phyloP scores from a whole-genome alignment of 257 asterid genomes.

The Nicotiana attenuata region DNA sequence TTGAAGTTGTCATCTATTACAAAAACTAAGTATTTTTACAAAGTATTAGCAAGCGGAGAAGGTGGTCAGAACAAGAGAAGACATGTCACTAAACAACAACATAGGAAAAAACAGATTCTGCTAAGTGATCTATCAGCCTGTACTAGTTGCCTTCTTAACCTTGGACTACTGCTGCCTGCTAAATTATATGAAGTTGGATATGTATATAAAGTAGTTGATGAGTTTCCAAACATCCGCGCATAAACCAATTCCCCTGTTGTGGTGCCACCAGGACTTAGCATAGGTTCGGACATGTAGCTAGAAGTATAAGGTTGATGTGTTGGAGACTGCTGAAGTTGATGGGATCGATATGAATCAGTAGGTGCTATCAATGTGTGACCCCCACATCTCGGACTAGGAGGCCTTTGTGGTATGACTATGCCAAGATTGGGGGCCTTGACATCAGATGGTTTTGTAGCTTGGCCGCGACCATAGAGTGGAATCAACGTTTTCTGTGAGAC shows the following conservation, averaged over 20 bases:
- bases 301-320: background rate
- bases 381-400: conserved; percentile 37
- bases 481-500: conserved; percentile 46
- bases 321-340: conserved; percentile 22
- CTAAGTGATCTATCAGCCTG: conserved; percentile 51
- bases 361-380: background rate
- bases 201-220: conserved; percentile 31
- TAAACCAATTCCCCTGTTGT: conserved; percentile 48
- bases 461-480: conserved; percentile 67
- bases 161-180: conserved; percentile 35
- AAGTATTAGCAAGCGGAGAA: background rate
- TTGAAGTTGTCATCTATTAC: background rate
- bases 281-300: conserved; percentile 16
- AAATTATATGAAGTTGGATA: conserved; percentile 44
- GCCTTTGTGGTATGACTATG: conserved; percentile 43
- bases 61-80: conserved; percentile 43
- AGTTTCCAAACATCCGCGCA: conserved; percentile 45
- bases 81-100: conserved; percentile 50
- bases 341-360: conserved; percentile 10
- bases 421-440: conserved; percentile 19
- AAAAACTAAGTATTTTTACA: background rate
- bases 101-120: conserved; percentile 52
- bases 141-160: conserved; percentile 41
- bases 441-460: conserved; percentile 25
- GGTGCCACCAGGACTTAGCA: conserved; percentile 15